Percentiles rank a stretch among this genome's conserved stretches.
These are phyloP conservation scores for Beta lomatogona DNA, from an alignment of 179 eudicot species.

Conservation along the genomic window DNA sequence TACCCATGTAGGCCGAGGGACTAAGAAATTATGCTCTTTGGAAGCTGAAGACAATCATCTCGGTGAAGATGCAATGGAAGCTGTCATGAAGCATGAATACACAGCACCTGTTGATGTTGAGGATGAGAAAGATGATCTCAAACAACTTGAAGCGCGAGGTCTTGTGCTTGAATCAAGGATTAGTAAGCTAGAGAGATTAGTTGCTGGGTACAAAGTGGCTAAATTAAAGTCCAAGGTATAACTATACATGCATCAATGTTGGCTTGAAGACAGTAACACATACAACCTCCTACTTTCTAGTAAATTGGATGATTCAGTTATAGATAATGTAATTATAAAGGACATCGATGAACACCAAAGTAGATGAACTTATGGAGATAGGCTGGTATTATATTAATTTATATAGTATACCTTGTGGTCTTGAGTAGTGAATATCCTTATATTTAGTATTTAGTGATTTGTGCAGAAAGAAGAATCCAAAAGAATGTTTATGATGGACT, in stretches of 20 bases:
- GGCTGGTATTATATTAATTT: no score
- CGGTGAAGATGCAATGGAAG: background rate
- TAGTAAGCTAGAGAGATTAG: slow-evolving; percentile 3
- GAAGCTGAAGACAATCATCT: background rate
- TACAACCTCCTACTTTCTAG: background rate
- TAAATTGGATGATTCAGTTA: no score
- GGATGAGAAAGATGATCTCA: background rate
- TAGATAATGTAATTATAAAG: no score
- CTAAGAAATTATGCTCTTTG: background rate
- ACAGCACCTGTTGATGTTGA: background rate
- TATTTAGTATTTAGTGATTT: no score
- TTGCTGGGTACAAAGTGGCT: background rate
- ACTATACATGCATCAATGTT: background rate
- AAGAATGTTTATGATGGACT: no score
- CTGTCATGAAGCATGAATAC: background rate
- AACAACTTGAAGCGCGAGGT: background rate
- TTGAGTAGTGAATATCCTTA: no score
- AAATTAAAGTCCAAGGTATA: background rate
- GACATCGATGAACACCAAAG: no score
- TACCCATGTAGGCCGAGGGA: background rate
- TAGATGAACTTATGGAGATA: no score
- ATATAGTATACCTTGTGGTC: no score
- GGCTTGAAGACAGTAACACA: no score
- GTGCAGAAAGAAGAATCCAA: no score
- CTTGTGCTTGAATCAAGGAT: slow-evolving; percentile 16